phyloP scores from a whole-genome alignment of 257 asterid genomes.

The Gynochthodes officinalis region DNA sequence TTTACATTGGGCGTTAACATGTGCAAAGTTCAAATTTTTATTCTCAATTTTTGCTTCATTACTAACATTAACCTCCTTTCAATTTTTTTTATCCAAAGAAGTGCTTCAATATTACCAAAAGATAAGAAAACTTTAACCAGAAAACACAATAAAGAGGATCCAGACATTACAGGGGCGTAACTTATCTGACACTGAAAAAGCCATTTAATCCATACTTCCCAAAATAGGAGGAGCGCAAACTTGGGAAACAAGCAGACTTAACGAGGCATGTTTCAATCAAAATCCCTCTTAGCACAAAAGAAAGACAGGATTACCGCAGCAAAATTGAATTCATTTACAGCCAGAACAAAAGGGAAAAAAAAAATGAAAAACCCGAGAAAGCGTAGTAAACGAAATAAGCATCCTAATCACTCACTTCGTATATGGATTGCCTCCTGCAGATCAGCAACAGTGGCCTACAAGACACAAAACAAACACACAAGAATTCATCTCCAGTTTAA shows the following conservation, averaged over 20 bases:
- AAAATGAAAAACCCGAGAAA: background rate
- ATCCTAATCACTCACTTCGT: slow-evolving; percentile 50
- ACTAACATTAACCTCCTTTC: background rate
- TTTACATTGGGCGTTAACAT: background rate
- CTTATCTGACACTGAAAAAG: background rate
- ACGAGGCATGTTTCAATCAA: background rate
- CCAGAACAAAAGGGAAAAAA: background rate
- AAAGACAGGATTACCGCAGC: background rate
- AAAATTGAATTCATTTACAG: background rate
- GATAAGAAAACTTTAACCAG: background rate
- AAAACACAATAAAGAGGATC: background rate
- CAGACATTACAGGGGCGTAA: background rate
- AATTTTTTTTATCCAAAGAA: background rate
- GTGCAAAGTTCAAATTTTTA: background rate
- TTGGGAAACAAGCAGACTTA: background rate
- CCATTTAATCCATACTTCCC: background rate
- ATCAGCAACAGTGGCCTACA: slow-evolving; percentile 91
- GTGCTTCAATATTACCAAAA: background rate
- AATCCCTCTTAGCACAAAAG: background rate
- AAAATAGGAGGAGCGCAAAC: background rate
- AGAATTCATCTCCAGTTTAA: background rate
- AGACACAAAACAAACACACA: slow-evolving; percentile 18
- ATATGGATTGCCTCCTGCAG: slow-evolving; percentile 85
- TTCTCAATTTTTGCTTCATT: too few relatives aligned
- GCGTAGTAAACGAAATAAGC: slow-evolving; percentile 7